Evolutionary conservation across 2,329 filamentous ascomycete species (phyloP).

Genomic region (Tolypocladium ovalisporum): DNA sequence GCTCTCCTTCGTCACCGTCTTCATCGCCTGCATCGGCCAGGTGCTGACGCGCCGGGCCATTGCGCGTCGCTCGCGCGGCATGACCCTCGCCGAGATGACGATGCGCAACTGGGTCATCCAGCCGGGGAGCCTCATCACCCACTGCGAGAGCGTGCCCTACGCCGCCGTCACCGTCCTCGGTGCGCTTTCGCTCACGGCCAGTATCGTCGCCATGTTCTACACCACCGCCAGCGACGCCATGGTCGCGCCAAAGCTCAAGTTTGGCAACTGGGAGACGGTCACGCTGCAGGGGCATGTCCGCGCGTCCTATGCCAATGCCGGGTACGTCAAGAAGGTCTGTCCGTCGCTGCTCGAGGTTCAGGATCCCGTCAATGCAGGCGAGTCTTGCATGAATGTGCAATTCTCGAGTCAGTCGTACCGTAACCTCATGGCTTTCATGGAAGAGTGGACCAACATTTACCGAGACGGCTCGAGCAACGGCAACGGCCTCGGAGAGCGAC

Average conservation of each 20-base stretch:
- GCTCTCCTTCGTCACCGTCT: slow-evolving; percentile 65
- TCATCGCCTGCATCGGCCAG: slow-evolving; percentile 66
- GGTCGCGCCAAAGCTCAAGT: slow-evolving; percentile 60
- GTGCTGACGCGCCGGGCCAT: slow-evolving; percentile 60
- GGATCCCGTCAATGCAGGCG: slow-evolving; percentile 28
- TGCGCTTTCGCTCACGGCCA: slow-evolving; percentile 49
- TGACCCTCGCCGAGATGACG: slow-evolving; percentile 65
- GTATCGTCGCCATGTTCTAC: slow-evolving; percentile 59
- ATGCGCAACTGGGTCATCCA: slow-evolving; percentile 69
- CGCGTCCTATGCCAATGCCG: slow-evolving; percentile 51
- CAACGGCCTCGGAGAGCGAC: slow-evolving; percentile 35
- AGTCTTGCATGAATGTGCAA: slow-evolving; percentile 57
- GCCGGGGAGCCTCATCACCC: slow-evolving; percentile 61
- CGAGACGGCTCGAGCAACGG: slow-evolving; percentile 29
- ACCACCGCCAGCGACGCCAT: slow-evolving; percentile 67
- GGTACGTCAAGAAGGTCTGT: slow-evolving; percentile 45
- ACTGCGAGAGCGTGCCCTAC: slow-evolving; percentile 54
- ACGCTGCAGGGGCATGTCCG: slow-evolving; percentile 45
- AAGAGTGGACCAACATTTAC: slow-evolving; percentile 40
- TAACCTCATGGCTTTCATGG: slow-evolving; percentile 54
- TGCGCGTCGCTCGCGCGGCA: slow-evolving; percentile 45
- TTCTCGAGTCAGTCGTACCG: slow-evolving; percentile 61
- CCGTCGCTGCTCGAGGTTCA: slow-evolving; percentile 43
- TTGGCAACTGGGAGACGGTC: slow-evolving; percentile 37
- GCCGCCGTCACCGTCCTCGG: slow-evolving; percentile 56